phyloP scores from a whole-genome alignment of 192 early-diverging fungal genomes.

The Rhizophagus prolifer region DNA sequence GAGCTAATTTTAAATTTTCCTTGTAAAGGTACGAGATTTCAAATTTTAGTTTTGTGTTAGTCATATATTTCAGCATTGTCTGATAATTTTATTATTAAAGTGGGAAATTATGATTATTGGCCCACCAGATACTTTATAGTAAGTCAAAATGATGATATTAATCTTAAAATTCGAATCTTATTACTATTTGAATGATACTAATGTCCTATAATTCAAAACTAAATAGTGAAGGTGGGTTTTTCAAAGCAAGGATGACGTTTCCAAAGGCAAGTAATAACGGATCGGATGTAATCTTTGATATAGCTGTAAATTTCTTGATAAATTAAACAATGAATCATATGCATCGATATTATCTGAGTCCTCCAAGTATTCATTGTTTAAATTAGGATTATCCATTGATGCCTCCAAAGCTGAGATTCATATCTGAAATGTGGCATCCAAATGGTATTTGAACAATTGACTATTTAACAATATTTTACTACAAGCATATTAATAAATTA shows the following conservation, averaged over 20 bases:
- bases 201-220: neutral
- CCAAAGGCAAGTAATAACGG: conserved; percentile 42
- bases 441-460: conserved; percentile 54
- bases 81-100: conserved; percentile 37
- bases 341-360: no score
- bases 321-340: neutral
- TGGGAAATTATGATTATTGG: conserved; percentile 93
- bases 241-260: conserved; percentile 78
- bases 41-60: neutral
- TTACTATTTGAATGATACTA: neutral
- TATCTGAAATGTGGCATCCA: conserved; percentile 90
- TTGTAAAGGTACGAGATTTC: neutral
- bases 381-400: conserved; percentile 74
- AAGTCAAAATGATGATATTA: conserved; percentile 35
- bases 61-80: neutral
- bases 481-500: neutral
- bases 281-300: no score
- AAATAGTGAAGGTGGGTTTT: conserved; percentile 88
- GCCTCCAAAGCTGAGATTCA: conserved; percentile 89
- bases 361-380: conserved; percentile 30
- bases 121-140: conserved; percentile 84
- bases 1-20: neutral
- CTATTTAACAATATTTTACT: neutral
- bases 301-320: no score
- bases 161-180: neutral